Percentiles rank a stretch among this genome's conserved stretches.
phyloP scores from a whole-genome alignment of 1,284 basidiomycete species.

The Marasmius fiardii region DNA sequence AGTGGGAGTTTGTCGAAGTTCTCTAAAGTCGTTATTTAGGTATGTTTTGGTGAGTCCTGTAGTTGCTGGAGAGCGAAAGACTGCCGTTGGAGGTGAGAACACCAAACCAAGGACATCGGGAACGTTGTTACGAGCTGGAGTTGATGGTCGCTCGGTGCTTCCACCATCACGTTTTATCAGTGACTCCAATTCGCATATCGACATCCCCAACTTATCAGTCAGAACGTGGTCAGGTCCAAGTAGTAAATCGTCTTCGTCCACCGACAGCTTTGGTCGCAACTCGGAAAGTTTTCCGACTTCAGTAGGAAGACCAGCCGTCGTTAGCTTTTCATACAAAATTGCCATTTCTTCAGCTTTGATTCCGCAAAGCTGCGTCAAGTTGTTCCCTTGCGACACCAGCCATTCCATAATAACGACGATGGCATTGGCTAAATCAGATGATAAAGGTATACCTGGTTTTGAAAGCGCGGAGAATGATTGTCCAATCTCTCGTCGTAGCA shows the following conservation, averaged over 20 bases:
- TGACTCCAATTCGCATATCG: slow-evolving; percentile 29
- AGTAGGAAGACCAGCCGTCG: slow-evolving; percentile 21
- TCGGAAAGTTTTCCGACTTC: slow-evolving; percentile 21
- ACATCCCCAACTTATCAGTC: slow-evolving; percentile 28
- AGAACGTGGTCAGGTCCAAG: slow-evolving; percentile 23
- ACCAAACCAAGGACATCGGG: slow-evolving; percentile 52
- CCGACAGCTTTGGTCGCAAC: slow-evolving; percentile 26
- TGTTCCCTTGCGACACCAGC: slow-evolving; percentile 36
- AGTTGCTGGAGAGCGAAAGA: slow-evolving; percentile 68
- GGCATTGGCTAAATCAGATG: slow-evolving; percentile 29
- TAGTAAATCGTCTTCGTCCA: slow-evolving; percentile 29
- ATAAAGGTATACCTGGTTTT: slow-evolving; percentile 23
- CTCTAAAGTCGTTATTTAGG: slow-evolving; percentile 71
- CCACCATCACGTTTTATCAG: slow-evolving; percentile 30
- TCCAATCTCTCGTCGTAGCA: slow-evolving; percentile 35
- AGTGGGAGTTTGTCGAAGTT: slow-evolving; percentile 60
- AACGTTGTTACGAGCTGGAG: slow-evolving; percentile 45
- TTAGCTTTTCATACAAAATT: slow-evolving; percentile 32
- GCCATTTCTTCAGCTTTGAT: slow-evolving; percentile 34
- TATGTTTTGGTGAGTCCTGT: slow-evolving; percentile 82
- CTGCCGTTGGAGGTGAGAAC: slow-evolving; percentile 65
- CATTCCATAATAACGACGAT: slow-evolving; percentile 45
- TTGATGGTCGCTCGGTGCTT: slow-evolving; percentile 35
- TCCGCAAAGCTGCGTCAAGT: slow-evolving; percentile 35
- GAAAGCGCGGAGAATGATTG: slow-evolving; percentile 30